Evolutionary conservation across 805 yeast species (phyloP).

Genomic region (Nakazawaea wickerhamii): DNA sequence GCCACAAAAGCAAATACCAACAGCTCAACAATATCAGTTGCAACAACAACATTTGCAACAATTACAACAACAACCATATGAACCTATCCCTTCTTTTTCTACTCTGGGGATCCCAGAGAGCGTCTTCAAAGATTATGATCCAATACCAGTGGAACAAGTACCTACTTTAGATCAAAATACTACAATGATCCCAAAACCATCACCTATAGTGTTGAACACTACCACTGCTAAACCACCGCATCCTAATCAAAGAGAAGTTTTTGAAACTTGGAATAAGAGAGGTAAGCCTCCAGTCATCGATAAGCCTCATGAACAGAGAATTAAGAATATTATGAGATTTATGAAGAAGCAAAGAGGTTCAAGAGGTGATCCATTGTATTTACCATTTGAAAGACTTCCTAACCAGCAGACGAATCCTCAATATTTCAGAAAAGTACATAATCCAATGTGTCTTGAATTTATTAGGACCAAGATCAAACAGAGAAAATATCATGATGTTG

Average conservation of each 20-base stretch:
- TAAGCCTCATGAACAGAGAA: constrained; percentile 86
- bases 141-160: constrained; percentile 10
- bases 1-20: neutral
- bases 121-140: constrained; percentile 7
- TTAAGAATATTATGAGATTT: constrained; percentile 78
- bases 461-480: constrained; percentile 81
- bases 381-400: constrained; percentile 77
- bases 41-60: constrained; percentile 2
- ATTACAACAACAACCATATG: constrained; percentile 3
- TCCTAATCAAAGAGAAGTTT: constrained; percentile 13
- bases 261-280: constrained; percentile 51
- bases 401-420: constrained; percentile 51
- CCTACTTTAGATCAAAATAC: constrained; percentile 18
- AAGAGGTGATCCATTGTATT: constrained; percentile 44
- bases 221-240: constrained; percentile 12
- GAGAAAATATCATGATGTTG: constrained; percentile 73
- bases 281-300: constrained; percentile 92
- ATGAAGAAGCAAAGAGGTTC: constrained; percentile 67
- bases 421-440: constrained; percentile 47
- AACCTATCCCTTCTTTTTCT: constrained; percentile 6
- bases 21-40: constrained; percentile 1
- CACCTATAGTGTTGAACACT: constrained; percentile 13
- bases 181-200: constrained; percentile 16
- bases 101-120: constrained; percentile 5
- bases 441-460: constrained; percentile 65